These are phyloP conservation scores for Rhynchospora pubera DNA, from an alignment of 176 grass and related monocot genomes.

Conservation along the genomic window DNA sequence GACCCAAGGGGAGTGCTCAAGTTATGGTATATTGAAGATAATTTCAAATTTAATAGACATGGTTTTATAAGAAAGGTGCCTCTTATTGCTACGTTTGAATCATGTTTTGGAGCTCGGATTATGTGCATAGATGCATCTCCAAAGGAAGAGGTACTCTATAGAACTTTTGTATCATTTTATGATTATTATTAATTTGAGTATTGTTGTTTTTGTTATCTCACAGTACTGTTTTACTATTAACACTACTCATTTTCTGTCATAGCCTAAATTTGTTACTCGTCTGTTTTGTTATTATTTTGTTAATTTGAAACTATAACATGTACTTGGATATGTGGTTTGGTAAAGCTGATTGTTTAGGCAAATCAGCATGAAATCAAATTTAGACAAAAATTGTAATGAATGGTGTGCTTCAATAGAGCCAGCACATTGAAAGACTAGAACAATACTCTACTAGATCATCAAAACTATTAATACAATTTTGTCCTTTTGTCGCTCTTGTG, in stretches of 20 bases:
- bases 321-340: background rate
- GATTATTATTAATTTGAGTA: background rate
- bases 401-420: background rate
- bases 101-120: slow-evolving; percentile 66
- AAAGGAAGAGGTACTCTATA: slow-evolving; percentile 52
- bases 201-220: background rate
- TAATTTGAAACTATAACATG: background rate
- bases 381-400: background rate
- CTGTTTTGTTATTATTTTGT: background rate
- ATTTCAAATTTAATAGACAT: slow-evolving; percentile 27
- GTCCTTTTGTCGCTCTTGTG: slow-evolving; percentile 19
- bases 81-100: slow-evolving; percentile 55
- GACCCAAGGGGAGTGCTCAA: slow-evolving; percentile 80
- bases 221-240: background rate
- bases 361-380: background rate
- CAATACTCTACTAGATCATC: background rate
- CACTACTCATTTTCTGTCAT: background rate
- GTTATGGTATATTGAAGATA: slow-evolving; percentile 58
- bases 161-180: background rate
- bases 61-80: slow-evolving; percentile 18
- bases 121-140: slow-evolving; percentile 82
- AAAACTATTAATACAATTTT: background rate
- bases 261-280: background rate
- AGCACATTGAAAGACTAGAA: slow-evolving; percentile 2
- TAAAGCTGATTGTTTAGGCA: slow-evolving; percentile 16